Percentiles rank a stretch among this genome's conserved stretches.
Evolutionary conservation across 345 rosid species (phyloP).

Genomic region (Pugionium cornutum): DNA sequence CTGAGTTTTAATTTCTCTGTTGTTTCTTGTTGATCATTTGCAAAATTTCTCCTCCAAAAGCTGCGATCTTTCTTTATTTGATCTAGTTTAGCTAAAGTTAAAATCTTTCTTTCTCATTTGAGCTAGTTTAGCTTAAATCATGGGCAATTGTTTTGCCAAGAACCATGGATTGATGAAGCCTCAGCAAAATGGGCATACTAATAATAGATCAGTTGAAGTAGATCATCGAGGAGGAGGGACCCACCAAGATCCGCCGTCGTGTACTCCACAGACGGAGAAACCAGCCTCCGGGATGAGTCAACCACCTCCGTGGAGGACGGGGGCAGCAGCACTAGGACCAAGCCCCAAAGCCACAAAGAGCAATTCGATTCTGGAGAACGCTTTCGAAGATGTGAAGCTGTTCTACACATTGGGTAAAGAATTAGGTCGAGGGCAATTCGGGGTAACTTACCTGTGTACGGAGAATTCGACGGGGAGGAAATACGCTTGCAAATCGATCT

Average conservation of each 20-base stretch:
- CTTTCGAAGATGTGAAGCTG: conserved; percentile 64
- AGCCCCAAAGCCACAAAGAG: conserved; percentile 30
- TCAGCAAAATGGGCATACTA: conserved; percentile 32
- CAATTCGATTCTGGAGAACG: conserved; percentile 59
- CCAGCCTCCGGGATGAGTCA: conserved; percentile 21
- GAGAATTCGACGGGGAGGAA: conserved; percentile 60
- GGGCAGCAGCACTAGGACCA: conserved; percentile 24
- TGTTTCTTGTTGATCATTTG: too few species aligned
- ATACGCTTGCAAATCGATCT: conserved; percentile 82
- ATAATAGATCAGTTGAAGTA: conserved; percentile 33
- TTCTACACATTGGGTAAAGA: conserved; percentile 61
- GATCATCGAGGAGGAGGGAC: conserved; percentile 32
- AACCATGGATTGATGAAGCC: conserved; percentile 27
- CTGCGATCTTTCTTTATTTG: neutral
- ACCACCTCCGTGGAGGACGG: conserved; percentile 39
- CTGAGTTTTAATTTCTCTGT: too few species aligned
- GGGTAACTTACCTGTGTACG: conserved; percentile 71
- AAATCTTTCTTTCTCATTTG: conserved; percentile 14
- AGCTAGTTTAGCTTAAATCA: conserved; percentile 16
- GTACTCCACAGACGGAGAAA: conserved; percentile 19
- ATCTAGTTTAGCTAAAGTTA: neutral
- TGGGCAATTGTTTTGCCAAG: conserved; percentile 60
- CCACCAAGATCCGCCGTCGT: conserved; percentile 37
- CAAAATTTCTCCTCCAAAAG: too few species aligned
- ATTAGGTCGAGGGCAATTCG: conserved; percentile 87